Conservation (phyloP, 1,139 yeast species). For the Candida tropicalis region DNA sequence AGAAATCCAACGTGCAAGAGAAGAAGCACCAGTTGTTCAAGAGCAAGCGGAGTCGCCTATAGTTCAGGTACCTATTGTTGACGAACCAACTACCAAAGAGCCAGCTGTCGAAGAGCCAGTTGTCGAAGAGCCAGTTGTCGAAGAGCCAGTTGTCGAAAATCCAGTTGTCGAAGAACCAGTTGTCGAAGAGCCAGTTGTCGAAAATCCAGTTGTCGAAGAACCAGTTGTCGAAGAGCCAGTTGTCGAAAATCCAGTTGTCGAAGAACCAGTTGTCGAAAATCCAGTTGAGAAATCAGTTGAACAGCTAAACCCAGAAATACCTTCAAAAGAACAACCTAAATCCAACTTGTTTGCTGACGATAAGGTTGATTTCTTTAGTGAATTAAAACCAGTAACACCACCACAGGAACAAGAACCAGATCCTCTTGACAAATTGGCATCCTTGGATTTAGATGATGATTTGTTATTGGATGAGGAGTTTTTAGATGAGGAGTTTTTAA, state of each 20-base stretch:
- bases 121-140: not conserved
- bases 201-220: not conserved
- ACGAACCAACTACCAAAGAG: not conserved
- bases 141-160: not conserved
- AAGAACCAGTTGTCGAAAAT: not conserved
- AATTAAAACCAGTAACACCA: not conserved
- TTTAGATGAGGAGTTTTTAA: slow-evolving; percentile 10
- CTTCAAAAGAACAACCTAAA: not conserved
- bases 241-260: not conserved
- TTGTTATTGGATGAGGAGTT: slow-evolving; percentile 20
- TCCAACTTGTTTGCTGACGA: slow-evolving; percentile 10
- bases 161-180: not conserved
- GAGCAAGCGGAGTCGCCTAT: too few relatives aligned
- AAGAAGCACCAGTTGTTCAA: not conserved
- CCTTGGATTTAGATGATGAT: slow-evolving; percentile 21
- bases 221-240: not conserved
- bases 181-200: not conserved
- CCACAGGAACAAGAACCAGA: not conserved
- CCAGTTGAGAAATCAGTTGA: not conserved
- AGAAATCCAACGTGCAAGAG: not conserved
- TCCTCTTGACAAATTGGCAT: slow-evolving; percentile 13
- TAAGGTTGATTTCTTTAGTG: slow-evolving; percentile 8
- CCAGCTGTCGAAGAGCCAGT: not conserved
- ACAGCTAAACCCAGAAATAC: not conserved
- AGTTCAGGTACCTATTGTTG: not conserved